Evolutionary conservation across 176 grass and related monocot genomes (phyloP), one percentile per base, ranked within the genome.

Genomic region (Typha latifolia): DNA sequence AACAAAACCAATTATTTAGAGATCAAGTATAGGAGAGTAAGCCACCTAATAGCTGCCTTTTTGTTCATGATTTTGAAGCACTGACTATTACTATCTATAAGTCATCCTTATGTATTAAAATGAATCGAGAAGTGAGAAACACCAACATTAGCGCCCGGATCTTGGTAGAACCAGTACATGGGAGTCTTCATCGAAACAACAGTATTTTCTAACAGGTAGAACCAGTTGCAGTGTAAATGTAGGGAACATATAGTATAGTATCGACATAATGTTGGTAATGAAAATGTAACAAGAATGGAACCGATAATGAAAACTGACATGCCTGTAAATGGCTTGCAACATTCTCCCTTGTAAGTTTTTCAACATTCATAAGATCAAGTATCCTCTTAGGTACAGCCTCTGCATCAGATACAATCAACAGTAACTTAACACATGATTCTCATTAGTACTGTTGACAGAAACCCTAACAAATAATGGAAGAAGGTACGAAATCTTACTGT

Each of bases 331-430:
- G 94, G 69, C 94, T 99, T 47, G 89, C 94, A 76, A 99, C 84
- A 69, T 99, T 99, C 81, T 99, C 94, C 79, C 94, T 90, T 12
- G 86, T 99, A 53, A 99, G 86, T 73, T 93, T 99, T 9, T 99
- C 89, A 49, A 99, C 89, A 79, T 90, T 93, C 89, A 99, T 99
- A 8, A 90, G 85, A 77, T 99, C 89, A 62, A 99, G 94, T 78
- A 99, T 99, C 62, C 86, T 93, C 78, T 93, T 90, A 53, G 94
- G 94, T 27, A 93, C 94, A 72, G 94, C 86, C 80, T 99, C 94
- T 99, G 78, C 61, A 82, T 78, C 26, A 76, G 61, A 3, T 62
- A 32, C 49, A 82, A 66, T 23, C 9, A 64, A 59, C 0, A 47
- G 69, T 56, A 49, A 43, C 18, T 49, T 27, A 66, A 6, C 16